A percentile compares a stretch with the other conserved stretches of the same genome.
These are phyloP conservation scores for Cucumis hystrix DNA, from an alignment of 306 rosid species.

Conservation along the genomic window DNA sequence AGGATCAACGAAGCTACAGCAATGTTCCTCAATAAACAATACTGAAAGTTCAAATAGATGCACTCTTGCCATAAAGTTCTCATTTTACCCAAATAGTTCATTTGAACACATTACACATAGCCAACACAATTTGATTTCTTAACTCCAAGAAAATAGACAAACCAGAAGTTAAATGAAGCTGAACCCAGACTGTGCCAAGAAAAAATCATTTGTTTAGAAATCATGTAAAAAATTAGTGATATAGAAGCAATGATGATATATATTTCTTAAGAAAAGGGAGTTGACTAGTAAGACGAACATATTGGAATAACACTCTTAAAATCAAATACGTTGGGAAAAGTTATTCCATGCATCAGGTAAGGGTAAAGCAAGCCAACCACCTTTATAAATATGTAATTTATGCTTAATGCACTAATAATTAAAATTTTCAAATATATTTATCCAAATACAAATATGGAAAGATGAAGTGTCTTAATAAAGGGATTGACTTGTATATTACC, in stretches of 20 bases:
- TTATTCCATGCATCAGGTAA: background rate
- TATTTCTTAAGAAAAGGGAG: background rate
- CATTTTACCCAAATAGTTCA: background rate
- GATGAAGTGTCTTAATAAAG: background rate
- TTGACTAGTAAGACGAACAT: background rate
- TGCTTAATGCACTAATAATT: background rate
- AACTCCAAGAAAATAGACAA: background rate
- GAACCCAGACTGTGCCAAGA: background rate
- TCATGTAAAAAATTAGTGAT: no score
- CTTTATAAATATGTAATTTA: background rate
- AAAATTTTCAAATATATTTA: background rate
- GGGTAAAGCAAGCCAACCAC: background rate
- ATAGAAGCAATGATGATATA: background rate
- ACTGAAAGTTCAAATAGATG: background rate
- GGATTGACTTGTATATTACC: constrained; percentile 26
- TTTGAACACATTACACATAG: background rate
- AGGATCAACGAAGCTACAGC: background rate
- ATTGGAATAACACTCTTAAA: background rate
- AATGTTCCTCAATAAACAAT: background rate
- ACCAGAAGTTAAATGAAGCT: background rate
- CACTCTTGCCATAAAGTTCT: background rate
- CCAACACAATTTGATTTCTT: background rate
- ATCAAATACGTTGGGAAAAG: background rate
- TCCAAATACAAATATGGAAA: constrained; percentile 2
- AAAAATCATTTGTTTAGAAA: background rate